Evolutionary conservation across 106 monocot species (phyloP), one percentile per base, ranked within the genome.

Genomic region (Acorus calamus): DNA sequence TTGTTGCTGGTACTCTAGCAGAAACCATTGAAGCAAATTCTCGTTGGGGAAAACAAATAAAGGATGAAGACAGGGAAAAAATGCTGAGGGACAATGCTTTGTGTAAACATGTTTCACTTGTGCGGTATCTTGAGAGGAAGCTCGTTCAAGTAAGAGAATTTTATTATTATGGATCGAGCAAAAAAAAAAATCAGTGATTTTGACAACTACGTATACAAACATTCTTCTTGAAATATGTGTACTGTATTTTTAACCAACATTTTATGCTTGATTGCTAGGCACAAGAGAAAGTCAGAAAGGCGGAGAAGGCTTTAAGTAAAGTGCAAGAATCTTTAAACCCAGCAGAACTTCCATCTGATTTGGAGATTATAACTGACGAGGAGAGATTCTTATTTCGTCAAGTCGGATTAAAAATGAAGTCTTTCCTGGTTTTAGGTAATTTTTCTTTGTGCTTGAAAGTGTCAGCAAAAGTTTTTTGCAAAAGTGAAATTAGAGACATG

Each of bases 1-100:
- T 69, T n/a, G 66, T 94, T 74, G 94, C 94, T 61, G 94, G 94
- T 49, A 94, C 94, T 56, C 79, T 94, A 52, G 72, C 84, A 71
- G 94, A 94, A 78, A 89, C 89, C 54, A 10, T 72, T 43, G 68
- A 94, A 76, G 94, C 94, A 51, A 77, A 77, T 44, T 65, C 65
- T 54, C 81, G 66, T 14, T 94, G 89, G 89, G 81, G 70, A 52
- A 69, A 80, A 14, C 72, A 79, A 73, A 66, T 66, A 51, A 82
- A 71, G 62, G 46, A 64, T n/a, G 77, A 79, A 56, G 84, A 82
- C 10, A 86, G 75, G 58, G 76, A 86, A 70, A 76, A 79, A 56
- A 73, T 74, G 76, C 81, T 64, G 73, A 84, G 61, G 46, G 80
- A 79, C 43, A 66, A 72, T 44, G 75, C 65, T 59, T 61, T 87